Conservation (phyloP, 345 rosid genomes). For the Ricinus communis region DNA sequence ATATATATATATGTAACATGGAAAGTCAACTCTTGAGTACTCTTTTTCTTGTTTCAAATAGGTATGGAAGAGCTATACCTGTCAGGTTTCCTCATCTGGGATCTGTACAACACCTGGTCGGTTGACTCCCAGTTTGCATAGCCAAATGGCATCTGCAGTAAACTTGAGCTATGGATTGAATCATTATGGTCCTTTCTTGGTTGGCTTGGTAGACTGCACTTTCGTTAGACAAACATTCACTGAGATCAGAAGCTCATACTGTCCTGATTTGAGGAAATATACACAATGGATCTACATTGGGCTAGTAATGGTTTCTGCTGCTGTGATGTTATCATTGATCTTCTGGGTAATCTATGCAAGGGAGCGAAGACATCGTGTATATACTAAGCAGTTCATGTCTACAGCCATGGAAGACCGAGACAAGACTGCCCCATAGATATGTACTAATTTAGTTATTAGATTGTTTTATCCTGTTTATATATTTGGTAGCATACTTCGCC, state of each 20-base stretch:
- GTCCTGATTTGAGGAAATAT: constrained; percentile 61
- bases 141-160: constrained; percentile 65
- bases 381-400: constrained; percentile 51
- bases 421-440: constrained; percentile 32
- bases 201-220: constrained; percentile 65
- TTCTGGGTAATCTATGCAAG: constrained; percentile 91
- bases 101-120: constrained; percentile 73
- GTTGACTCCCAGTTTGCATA: constrained; percentile 60
- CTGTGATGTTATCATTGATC: constrained; percentile 85
- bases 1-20: background rate
- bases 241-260: constrained; percentile 43
- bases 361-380: constrained; percentile 80
- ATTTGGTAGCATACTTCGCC: background rate
- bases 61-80: constrained; percentile 66
- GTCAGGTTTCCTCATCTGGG: constrained; percentile 50
- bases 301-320: constrained; percentile 67
- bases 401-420: constrained; percentile 28
- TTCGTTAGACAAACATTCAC: constrained; percentile 80
- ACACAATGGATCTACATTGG: constrained; percentile 78
- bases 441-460: background rate
- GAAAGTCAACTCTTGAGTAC: background rate
- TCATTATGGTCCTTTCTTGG: constrained; percentile 81
- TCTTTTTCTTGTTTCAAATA: constrained; percentile 20
- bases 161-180: constrained; percentile 77
- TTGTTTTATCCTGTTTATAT: background rate